Conservation (phyloP, 805 yeast species). For the Myxozyma geophila region DNA sequence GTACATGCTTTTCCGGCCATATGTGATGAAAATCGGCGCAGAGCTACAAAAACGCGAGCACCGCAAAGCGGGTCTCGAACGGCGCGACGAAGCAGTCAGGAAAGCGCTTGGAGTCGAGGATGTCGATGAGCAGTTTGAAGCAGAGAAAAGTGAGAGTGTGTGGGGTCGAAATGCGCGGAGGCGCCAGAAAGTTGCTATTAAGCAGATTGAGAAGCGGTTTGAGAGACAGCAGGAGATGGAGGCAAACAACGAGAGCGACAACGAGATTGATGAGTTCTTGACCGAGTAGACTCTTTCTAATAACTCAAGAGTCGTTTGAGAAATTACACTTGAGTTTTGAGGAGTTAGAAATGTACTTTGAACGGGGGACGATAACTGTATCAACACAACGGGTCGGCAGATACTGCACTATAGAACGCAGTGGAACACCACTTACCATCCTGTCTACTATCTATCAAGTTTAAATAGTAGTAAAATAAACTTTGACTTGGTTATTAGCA, state of each 20-base stretch:
- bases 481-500: too few relatives aligned
- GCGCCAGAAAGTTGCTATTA: slow-evolving; percentile 36
- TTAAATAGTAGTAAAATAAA: too few relatives aligned
- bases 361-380: neutral
- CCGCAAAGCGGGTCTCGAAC: slow-evolving; percentile 24
- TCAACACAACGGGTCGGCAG: neutral
- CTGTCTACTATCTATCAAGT: neutral
- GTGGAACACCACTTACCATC: neutral
- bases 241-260: slow-evolving; percentile 32
- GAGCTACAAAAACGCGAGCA: slow-evolving; percentile 32
- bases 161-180: slow-evolving; percentile 40
- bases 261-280: slow-evolving; percentile 28
- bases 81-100: slow-evolving; percentile 16
- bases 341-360: neutral
- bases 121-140: slow-evolving; percentile 28
- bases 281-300: slow-evolving; percentile 87
- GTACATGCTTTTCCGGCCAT: slow-evolving; percentile 38
- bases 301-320: neutral
- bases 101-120: slow-evolving; percentile 27
- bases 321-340: too few relatives aligned
- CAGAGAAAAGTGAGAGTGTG: slow-evolving; percentile 19
- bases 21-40: slow-evolving; percentile 32
- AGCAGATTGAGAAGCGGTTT: slow-evolving; percentile 36
- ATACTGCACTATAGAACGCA: neutral
- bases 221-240: slow-evolving; percentile 37